Conservation (phyloP, 2,329 filamentous ascomycete genomes). For the Paecilomyces sp. region DNA sequence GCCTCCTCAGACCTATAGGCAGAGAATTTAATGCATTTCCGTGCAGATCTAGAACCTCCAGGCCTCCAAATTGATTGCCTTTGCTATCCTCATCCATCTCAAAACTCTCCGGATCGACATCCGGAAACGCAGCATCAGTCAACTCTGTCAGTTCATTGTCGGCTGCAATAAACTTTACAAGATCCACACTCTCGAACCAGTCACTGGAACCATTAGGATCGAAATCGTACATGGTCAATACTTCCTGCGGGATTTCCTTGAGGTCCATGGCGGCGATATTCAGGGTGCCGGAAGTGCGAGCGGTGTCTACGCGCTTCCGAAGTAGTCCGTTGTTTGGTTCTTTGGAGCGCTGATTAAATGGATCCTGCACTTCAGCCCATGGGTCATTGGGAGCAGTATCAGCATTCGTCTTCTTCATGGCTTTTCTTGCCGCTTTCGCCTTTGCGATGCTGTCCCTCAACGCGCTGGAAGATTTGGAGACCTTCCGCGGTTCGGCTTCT, state of each 20-base stretch:
- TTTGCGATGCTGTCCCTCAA: slow-evolving; percentile 88
- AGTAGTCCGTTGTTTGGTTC: slow-evolving; percentile 60
- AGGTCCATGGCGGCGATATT: slow-evolving; percentile 83
- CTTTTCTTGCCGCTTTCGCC: slow-evolving; percentile 73
- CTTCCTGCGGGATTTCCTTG: slow-evolving; percentile 70
- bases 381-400: slow-evolving; percentile 12
- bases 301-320: slow-evolving; percentile 63
- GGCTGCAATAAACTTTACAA: slow-evolving; percentile 75
- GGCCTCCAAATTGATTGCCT: slow-evolving; percentile 70
- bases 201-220: slow-evolving; percentile 58
- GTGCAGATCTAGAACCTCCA: slow-evolving; percentile 79
- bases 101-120: slow-evolving; percentile 50
- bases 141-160: slow-evolving; percentile 80
- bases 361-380: slow-evolving; percentile 43
- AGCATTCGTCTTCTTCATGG: slow-evolving; percentile 28
- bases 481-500: slow-evolving; percentile 33
- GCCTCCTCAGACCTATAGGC: slow-evolving; percentile 66
- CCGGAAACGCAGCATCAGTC: slow-evolving; percentile 70
- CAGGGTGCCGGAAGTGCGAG: slow-evolving; percentile 69
- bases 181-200: slow-evolving; percentile 89
- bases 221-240: slow-evolving; percentile 84
- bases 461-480: slow-evolving; percentile 66
- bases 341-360: slow-evolving; percentile 56
- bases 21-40: slow-evolving; percentile 69
- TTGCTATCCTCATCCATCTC: slow-evolving; percentile 59